Percentiles rank a stretch among this genome's conserved stretches.
These are phyloP conservation scores for Sherardia arvensis DNA, from an alignment of 257 asterid genomes.

Conservation along the genomic window DNA sequence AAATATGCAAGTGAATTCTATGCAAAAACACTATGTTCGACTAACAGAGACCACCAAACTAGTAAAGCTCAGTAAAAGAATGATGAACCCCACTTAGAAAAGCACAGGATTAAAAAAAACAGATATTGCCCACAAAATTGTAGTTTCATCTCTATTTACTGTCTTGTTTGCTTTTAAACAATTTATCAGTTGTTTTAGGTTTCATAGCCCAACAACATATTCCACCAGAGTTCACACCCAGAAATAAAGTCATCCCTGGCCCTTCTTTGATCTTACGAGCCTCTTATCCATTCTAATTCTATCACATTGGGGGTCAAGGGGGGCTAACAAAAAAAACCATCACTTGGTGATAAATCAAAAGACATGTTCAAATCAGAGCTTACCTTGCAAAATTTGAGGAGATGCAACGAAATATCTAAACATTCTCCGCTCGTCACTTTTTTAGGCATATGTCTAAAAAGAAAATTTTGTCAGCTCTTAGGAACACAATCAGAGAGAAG, in stretches of 20 bases:
- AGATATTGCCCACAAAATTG: no score
- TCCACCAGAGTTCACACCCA: not conserved
- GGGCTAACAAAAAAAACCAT: not conserved
- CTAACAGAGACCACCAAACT: not conserved
- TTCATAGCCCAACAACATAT: not conserved
- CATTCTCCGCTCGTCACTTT: slow-evolving; percentile 48
- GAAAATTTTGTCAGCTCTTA: slow-evolving; percentile 5
- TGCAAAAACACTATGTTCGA: not conserved
- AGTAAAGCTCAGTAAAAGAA: not conserved
- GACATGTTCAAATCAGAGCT: not conserved
- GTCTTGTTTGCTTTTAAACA: no score
- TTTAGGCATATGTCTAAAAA: slow-evolving; percentile 38
- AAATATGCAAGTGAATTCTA: no score
- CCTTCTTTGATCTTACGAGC: no score
- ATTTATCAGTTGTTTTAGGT: not conserved
- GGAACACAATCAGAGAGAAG: slow-evolving; percentile 2
- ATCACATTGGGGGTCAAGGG: no score
- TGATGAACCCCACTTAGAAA: no score
- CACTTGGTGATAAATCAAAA: no score
- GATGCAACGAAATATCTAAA: slow-evolving; percentile 35
- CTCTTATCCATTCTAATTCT: no score
- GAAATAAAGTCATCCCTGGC: no score
- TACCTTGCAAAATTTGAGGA: slow-evolving; percentile 64
- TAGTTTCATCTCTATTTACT: no score
- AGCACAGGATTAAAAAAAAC: no score